Conservation (phyloP, 441 rosid genomes). For the Syzygium syzygioides region DNA sequence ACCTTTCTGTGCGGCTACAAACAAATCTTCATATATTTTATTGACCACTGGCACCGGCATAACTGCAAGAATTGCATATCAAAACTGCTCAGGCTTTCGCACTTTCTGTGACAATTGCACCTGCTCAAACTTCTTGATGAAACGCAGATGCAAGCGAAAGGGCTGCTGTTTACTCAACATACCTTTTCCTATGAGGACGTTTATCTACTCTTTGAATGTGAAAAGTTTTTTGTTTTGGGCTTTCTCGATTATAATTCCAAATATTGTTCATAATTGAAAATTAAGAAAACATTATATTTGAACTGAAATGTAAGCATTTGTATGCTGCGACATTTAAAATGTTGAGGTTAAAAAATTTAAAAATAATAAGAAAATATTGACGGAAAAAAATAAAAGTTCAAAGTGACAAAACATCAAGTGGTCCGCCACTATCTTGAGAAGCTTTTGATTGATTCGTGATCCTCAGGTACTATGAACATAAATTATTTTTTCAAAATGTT, state of each 20-base stretch:
- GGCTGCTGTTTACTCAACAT: background rate
- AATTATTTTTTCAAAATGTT: background rate
- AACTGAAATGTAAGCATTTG: background rate
- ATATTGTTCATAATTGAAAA: background rate
- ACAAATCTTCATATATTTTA: rapidly evolving
- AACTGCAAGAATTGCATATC: background rate
- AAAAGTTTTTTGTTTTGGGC: background rate
- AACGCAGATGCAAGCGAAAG: background rate
- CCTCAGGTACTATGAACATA: background rate
- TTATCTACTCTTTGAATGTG: background rate
- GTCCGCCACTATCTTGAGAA: background rate
- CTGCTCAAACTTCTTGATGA: background rate
- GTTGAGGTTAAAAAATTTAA: background rate
- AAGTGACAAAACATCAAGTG: background rate
- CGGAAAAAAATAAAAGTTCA: background rate
- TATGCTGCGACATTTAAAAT: background rate
- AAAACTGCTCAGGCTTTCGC: background rate
- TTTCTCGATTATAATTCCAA: background rate
- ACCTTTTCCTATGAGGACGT: background rate
- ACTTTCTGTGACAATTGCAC: background rate
- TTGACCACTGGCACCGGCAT: background rate
- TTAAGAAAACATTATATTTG: background rate
- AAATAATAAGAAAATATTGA: background rate
- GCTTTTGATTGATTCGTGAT: background rate
- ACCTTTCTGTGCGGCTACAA: background rate